A percentile compares a stretch with the other conserved stretches of the same genome.
Conservation (phyloP, 2,329 filamentous ascomycete genomes). For the Nectriaceae sp. region DNA sequence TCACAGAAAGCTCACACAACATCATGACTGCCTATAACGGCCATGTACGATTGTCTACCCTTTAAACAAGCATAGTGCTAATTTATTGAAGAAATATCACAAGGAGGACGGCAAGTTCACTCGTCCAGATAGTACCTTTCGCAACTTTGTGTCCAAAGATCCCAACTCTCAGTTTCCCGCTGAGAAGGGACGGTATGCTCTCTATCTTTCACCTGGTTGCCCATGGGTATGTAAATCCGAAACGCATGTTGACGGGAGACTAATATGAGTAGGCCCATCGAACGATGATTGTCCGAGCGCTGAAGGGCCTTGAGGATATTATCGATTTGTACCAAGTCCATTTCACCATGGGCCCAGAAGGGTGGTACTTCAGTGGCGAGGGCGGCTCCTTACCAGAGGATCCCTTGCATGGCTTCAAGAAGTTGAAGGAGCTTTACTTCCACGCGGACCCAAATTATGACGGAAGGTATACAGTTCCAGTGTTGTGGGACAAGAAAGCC, state of each 20-base stretch:
- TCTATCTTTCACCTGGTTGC: conserved; percentile 63
- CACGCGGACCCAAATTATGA: conserved; percentile 65
- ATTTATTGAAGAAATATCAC: conserved; percentile 16
- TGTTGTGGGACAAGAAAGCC: conserved; percentile 68
- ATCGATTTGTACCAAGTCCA: conserved; percentile 70
- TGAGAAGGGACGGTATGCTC: conserved; percentile 60
- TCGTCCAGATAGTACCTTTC: conserved; percentile 56
- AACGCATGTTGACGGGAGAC: background rate
- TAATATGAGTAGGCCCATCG: conserved; percentile 60
- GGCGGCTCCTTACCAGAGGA: conserved; percentile 53
- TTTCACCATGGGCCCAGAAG: conserved; percentile 61
- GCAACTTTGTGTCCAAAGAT: conserved; percentile 54
- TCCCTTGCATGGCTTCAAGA: conserved; percentile 65
- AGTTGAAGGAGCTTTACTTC: conserved; percentile 72
- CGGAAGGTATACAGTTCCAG: conserved; percentile 74
- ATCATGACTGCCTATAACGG: background rate
- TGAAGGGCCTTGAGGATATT: conserved; percentile 73
- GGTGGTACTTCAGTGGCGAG: conserved; percentile 55
- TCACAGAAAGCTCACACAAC: too few species aligned
- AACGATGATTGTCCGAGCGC: conserved; percentile 68
- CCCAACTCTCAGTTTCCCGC: conserved; percentile 55
- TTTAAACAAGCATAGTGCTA: too few species aligned
- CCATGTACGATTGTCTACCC: too few species aligned
- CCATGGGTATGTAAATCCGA: conserved; percentile 54
- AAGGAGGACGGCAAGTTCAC: conserved; percentile 55